A percentile compares a stretch with the other conserved stretches of the same genome.
Evolutionary conservation across 805 yeast species (phyloP).

Genomic region (Deakozyma indianensis): DNA sequence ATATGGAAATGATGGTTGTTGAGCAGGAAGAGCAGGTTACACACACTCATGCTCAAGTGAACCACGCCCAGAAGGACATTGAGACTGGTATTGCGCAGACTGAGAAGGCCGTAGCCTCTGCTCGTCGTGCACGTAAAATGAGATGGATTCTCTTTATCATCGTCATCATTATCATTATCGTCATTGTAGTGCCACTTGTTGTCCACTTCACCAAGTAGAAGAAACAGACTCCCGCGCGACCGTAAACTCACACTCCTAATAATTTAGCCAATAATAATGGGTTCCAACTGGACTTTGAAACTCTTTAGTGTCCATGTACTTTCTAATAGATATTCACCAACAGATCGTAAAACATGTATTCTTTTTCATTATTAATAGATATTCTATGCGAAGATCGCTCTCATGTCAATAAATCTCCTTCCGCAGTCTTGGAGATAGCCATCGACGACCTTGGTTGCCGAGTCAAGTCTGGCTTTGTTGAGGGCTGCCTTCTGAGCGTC

Average conservation of each 20-base stretch:
- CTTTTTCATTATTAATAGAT: neutral
- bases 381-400: slow-evolving; percentile 39
- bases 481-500: slow-evolving; percentile 13
- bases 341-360: too few relatives aligned
- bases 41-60: slow-evolving; percentile 68
- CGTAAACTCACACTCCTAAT: neutral
- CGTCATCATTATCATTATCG: slow-evolving; percentile 15
- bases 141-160: slow-evolving; percentile 58
- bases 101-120: slow-evolving; percentile 74
- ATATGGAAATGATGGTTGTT: slow-evolving; percentile 90
- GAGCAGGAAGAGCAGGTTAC: slow-evolving; percentile 86
- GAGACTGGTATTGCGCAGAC: slow-evolving; percentile 94
- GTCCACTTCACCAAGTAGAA: neutral
- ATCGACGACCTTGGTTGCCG: slow-evolving; percentile 43
- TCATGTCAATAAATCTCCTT: slow-evolving; percentile 79
- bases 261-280: neutral
- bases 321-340: too few relatives aligned
- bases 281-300: too few relatives aligned
- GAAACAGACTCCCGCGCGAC: neutral
- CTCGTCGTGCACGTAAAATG: slow-evolving; percentile 82
- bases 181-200: slow-evolving; percentile 14
- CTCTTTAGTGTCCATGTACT: too few relatives aligned
- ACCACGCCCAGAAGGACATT: slow-evolving; percentile 73
- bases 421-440: slow-evolving; percentile 73
- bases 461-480: slow-evolving; percentile 35